A percentile compares a stretch with the other conserved stretches of the same genome.
These are phyloP conservation scores for Rhizomucor pusillus DNA, from an alignment of 371 early-diverging fungal genomes.

Conservation along the genomic window DNA sequence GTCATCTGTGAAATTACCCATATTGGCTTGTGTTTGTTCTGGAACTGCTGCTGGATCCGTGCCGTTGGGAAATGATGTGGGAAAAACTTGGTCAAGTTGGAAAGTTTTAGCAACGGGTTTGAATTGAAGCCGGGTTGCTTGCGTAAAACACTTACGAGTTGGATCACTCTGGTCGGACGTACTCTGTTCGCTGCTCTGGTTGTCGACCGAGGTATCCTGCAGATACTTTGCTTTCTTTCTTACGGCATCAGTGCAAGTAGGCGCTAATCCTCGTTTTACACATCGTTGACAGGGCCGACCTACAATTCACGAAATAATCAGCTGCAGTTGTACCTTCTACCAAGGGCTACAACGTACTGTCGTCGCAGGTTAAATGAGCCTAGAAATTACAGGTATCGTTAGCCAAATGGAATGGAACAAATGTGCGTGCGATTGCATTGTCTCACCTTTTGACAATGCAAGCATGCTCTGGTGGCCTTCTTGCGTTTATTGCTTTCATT, in stretches of 20 bases:
- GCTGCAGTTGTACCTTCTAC: neutral
- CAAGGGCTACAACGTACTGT: slow-evolving; percentile 36
- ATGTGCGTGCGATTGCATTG: neutral
- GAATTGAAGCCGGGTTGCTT: neutral
- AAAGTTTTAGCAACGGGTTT: neutral
- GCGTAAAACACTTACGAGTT: neutral
- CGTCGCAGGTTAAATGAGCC: slow-evolving; percentile 66
- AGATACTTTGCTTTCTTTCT: slow-evolving; percentile 85
- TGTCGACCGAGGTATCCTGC: slow-evolving; percentile 34
- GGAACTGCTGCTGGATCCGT: neutral
- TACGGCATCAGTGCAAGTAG: slow-evolving; percentile 74
- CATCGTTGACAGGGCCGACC: slow-evolving; percentile 85
- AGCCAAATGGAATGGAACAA: neutral
- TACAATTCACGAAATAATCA: slow-evolving; percentile 14
- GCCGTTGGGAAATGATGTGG: neutral
- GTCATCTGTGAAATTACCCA: neutral
- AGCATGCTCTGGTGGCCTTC: slow-evolving; percentile 31
- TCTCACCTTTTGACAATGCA: slow-evolving; percentile 55
- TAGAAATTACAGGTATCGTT: slow-evolving; percentile 3
- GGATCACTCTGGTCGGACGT: too few species aligned
- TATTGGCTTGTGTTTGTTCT: neutral
- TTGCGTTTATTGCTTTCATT: slow-evolving; percentile 28
- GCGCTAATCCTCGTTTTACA: slow-evolving; percentile 70
- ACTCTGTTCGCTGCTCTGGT: neutral
- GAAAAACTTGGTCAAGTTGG: neutral